These are phyloP conservation scores for Trametes cubensis DNA, from an alignment of 768 basidiomycete species.

Conservation along the genomic window DNA sequence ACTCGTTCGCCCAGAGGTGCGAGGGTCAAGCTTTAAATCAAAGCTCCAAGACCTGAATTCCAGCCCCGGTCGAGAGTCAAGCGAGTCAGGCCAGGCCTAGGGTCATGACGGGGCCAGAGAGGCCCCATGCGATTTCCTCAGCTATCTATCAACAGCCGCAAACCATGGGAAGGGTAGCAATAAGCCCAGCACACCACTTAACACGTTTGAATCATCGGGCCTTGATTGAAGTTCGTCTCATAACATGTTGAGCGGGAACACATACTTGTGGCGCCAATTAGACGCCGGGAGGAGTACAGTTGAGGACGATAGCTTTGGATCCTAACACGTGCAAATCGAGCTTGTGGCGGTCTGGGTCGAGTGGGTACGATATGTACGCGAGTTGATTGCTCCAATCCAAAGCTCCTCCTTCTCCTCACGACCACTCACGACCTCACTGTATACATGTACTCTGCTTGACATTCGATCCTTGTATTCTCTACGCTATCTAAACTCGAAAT, in stretches of 20 bases:
- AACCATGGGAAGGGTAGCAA: too few relatives aligned
- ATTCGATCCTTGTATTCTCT: constrained; percentile 12
- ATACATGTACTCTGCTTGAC: constrained; percentile 18
- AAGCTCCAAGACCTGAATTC: too few relatives aligned
- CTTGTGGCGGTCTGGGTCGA: constrained; percentile 11
- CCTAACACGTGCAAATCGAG: constrained; percentile 29
- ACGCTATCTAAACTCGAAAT: not conserved
- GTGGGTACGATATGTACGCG: constrained; percentile 4
- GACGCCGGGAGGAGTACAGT: constrained; percentile 12
- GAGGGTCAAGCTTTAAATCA: too few relatives aligned
- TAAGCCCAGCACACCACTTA: too few relatives aligned
- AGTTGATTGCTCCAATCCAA: constrained; percentile 15
- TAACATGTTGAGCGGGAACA: not conserved
- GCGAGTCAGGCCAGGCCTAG: too few relatives aligned
- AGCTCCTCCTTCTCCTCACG: constrained; percentile 12
- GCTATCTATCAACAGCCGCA: too few relatives aligned
- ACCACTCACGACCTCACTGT: constrained; percentile 17
- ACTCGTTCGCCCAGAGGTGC: too few relatives aligned
- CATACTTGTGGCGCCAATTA: constrained; percentile 2
- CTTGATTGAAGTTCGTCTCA: too few relatives aligned
- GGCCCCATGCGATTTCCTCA: too few relatives aligned
- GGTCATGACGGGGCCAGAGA: too few relatives aligned
- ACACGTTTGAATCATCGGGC: too few relatives aligned
- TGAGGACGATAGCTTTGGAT: constrained; percentile 23
- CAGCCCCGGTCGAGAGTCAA: too few relatives aligned